Conservation (phyloP, 257 asterid genomes). For the Jaltomata sinuosa region DNA sequence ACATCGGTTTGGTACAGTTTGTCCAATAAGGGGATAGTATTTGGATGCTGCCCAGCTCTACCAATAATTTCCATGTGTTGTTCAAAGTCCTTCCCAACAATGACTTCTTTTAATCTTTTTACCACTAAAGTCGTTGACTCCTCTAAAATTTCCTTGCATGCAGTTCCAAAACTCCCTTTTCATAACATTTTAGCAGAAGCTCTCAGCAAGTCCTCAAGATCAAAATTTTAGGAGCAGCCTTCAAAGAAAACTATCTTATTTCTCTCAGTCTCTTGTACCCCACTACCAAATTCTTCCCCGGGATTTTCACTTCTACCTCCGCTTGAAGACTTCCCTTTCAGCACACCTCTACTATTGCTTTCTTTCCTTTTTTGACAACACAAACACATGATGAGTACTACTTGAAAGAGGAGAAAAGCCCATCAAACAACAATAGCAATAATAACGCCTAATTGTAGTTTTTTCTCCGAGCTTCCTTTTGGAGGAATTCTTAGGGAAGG, state of each 20-base stretch:
- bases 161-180: conserved; percentile 91
- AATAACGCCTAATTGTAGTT: conserved; percentile 47
- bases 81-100: conserved; percentile 89
- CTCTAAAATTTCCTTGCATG: conserved; percentile 86
- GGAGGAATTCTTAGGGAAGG: conserved; percentile 19
- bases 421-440: conserved; percentile 90
- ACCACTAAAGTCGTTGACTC: conserved; percentile 92
- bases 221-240: conserved; percentile 82
- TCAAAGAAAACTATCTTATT: conserved; percentile 89
- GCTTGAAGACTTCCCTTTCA: conserved; percentile 57
- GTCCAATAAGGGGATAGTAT: conserved; percentile 41
- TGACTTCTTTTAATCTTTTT: conserved; percentile 80
- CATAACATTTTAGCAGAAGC: conserved; percentile 95
- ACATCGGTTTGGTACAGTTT: neutral
- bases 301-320: conserved; percentile 79
- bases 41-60: conserved; percentile 76
- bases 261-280: conserved; percentile 81
- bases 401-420: conserved; percentile 34
- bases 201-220: conserved; percentile 87
- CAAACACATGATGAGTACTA: conserved; percentile 31
- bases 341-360: conserved; percentile 21
- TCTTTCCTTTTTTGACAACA: conserved; percentile 49
- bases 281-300: conserved; percentile 83
- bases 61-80: conserved; percentile 89
- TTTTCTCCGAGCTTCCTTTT: conserved; percentile 22